Evolutionary conservation across 2,329 filamentous ascomycete genomes (phyloP), one percentile per base, ranked within the genome.

Genomic region (Aspergillus glaucus): DNA sequence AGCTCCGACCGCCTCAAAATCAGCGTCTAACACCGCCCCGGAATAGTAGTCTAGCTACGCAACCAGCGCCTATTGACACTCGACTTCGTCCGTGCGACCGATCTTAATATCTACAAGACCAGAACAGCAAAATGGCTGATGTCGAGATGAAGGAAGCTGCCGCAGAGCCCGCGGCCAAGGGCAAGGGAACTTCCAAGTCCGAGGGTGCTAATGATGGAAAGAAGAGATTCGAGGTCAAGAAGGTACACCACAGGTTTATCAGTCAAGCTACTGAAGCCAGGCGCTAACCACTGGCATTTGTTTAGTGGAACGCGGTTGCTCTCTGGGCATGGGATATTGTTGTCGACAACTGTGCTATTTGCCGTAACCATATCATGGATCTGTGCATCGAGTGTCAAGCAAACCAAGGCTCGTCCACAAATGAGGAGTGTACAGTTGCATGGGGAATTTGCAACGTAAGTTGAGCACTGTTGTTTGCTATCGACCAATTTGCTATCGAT

Each of bases 271-370:
- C 30, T 15, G 22, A 10, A 21, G 10, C 44, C 46, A 32, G 47
- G 17, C 10, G 3, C 15, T 32, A 10, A 12, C 14, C 42, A 52
- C 51, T 60, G 43, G 53, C 17, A 50, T 44, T 28, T 26, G 24
- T 55, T 40, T 63, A 96, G 92, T 98, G 93, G 93, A 97, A 97
- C 63, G 93, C 93, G 0, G 93, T 98, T 45, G 91, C 93, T 37
- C 79, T 98, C 2, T 98, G 93, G 93, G 93, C 93, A 0, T 98
- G 93, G 93, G 93, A 98, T 68, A 98, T 98, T 51, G 91, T 97
- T 28, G 93, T 98, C 53, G 93, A 98, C 74, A 98, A 98, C 79
- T 98, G 93, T 69, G 93, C 93, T 62, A 98, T 98, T 67, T 98
- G 93, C 78, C 82, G 93, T 67, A 98, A 98, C 70, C 93, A 98